phyloP scores from a whole-genome alignment of 2,329 filamentous ascomycete species.

The Aspergillus floridensis region DNA sequence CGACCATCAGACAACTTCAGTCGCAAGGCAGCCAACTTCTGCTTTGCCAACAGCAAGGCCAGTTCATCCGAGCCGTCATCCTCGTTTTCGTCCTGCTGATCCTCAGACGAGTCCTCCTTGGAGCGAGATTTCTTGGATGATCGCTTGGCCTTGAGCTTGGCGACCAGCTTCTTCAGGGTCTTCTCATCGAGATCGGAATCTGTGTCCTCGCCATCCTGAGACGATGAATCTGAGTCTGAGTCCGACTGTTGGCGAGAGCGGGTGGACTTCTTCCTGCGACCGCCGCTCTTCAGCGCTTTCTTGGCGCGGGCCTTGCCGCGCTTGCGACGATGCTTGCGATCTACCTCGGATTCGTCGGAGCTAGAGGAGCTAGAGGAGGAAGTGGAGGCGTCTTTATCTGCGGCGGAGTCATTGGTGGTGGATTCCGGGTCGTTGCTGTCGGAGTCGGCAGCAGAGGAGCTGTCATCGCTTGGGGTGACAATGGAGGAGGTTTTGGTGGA shows the following conservation, averaged over 20 bases:
- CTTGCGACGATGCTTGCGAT: slow-evolving; percentile 34
- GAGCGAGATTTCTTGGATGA: slow-evolving; percentile 29
- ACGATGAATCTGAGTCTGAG: slow-evolving; percentile 28
- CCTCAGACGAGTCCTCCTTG: slow-evolving; percentile 30
- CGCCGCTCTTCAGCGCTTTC: slow-evolving; percentile 27
- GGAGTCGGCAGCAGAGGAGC: slow-evolving; percentile 21
- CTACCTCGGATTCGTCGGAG: slow-evolving; percentile 21
- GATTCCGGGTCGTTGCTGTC: slow-evolving; percentile 20
- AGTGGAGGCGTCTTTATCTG: slow-evolving; percentile 15
- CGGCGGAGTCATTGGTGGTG: slow-evolving; percentile 19
- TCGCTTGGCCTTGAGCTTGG: slow-evolving; percentile 37
- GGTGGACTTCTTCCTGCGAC: slow-evolving; percentile 36
- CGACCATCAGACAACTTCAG: slow-evolving; percentile 21
- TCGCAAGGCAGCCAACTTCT: slow-evolving; percentile 21
- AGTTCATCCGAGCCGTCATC: slow-evolving; percentile 28
- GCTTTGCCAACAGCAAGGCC: slow-evolving; percentile 22
- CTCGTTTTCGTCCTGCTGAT: slow-evolving; percentile 31
- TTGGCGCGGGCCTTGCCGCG: slow-evolving; percentile 37
- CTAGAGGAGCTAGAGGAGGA: slow-evolving; percentile 6
- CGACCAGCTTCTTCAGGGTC: slow-evolving; percentile 29
- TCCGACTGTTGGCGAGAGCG: slow-evolving; percentile 29
- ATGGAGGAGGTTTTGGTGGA: slow-evolving; percentile 15
- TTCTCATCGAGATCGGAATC: slow-evolving; percentile 31
- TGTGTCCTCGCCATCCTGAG: slow-evolving; percentile 26
- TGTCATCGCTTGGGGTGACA: slow-evolving; percentile 22